Evolutionary conservation across 1,284 basidiomycete genomes (phyloP).

Genomic region (Naganishia albida): DNA sequence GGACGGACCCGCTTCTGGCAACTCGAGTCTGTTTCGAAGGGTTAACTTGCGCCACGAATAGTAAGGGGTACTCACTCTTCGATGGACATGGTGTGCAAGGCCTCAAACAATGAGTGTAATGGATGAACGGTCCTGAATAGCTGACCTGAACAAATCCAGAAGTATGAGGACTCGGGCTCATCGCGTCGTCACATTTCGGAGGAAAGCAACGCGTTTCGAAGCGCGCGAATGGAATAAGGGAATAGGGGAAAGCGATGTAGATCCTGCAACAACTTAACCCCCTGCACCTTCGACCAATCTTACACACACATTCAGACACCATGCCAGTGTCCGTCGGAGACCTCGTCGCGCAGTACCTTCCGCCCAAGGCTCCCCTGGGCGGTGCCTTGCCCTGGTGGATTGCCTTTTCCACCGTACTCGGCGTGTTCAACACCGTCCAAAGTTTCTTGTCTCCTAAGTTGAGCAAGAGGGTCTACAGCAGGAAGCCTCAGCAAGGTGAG

Average conservation of each 20-base stretch:
- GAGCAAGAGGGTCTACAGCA: conserved; percentile 74
- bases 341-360: conserved; percentile 9
- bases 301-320: not conserved
- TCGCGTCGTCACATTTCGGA: conserved; percentile 19
- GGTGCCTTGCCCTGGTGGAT: conserved; percentile 86
- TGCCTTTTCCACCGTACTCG: conserved; percentile 70
- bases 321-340: conserved; percentile 18
- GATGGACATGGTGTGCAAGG: conserved; percentile 13
- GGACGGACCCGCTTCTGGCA: conserved; percentile 19
- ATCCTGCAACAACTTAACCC: not conserved
- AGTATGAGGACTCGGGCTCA: not conserved
- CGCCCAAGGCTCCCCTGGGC: conserved; percentile 40
- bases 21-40: not conserved
- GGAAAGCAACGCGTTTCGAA: not conserved
- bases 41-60: not conserved
- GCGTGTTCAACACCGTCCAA: conserved; percentile 80
- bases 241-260: not conserved
- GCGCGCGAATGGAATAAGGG: not conserved
- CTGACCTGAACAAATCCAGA: not conserved
- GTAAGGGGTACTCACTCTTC: conserved; percentile 2
- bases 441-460: conserved; percentile 75
- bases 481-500: conserved; percentile 58
- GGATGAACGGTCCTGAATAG: not conserved
- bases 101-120: not conserved
- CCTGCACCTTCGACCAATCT: not conserved